Evolutionary conservation across 768 basidiomycete genomes (phyloP), one percentile per base, ranked within the genome.

Genomic region (Pulveroboletus sp.): DNA sequence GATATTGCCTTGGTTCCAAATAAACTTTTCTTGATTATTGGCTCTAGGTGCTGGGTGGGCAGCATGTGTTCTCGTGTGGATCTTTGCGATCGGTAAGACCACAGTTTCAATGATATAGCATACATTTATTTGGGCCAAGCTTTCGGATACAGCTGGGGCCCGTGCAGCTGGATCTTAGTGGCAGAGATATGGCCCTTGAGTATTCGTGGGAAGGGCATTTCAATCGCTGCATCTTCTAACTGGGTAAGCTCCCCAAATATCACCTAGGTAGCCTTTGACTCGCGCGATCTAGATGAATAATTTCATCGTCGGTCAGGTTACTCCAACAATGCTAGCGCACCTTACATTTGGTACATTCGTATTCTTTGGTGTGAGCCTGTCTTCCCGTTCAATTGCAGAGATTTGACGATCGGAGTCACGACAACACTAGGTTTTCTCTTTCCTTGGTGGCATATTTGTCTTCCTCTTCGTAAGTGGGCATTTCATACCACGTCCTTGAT

Each of bases 71-170:
- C 71, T 85, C 50, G 81, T 90, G 24, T 90, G 87, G 85, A 67
- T 87, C 42, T 89, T 87, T 62, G 78, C 87, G 19, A 79, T 84
- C 16, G 84, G 78, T 75, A 60, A 47, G 72, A 57, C 5, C 33
- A 36, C 37, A 21, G 25, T 24, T 35, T 35, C 16, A 9, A 14
- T 9, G 16, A 17, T 17, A 7, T 9, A 19, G 14, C 6, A 14
- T 19, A 35, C 14, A 47, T 37, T 42, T 13, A 36, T 43, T n/a
- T 33, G 21, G 14, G 11, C 36, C 13, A 29, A 77, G 79, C 69
- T 5, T 87, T 87, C 58, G 87, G 87, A 39, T 88, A 86, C 58
- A 83, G 81, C 48, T 90, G 87, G 87, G 87, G 82, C 69, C 85
- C 86, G 12, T 84, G 84, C 58, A 75, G 84, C 11, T 90, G 87